Base-by-base conservation (phyloP, 257 asterid species). In the Echium plantagineum region DNA sequence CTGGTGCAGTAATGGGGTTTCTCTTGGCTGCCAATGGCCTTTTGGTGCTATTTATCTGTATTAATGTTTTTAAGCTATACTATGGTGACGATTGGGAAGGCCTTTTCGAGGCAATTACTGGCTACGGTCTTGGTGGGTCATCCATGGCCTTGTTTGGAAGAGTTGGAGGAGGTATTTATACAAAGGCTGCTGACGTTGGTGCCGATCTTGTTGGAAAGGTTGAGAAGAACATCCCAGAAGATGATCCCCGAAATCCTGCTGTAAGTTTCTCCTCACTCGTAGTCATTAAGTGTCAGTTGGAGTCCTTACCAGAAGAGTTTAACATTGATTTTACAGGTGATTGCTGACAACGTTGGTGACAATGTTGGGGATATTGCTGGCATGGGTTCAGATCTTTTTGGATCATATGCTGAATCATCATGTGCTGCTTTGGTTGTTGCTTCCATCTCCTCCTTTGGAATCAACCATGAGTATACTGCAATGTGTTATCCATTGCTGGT, bases 301-400 rank as follows among this genome's bases (percentile, higher is more conserved):
- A 21, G 57, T 3, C 46, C 7, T 28, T 28, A 28, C 5, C 32
- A 65, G 24, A 7, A 6, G 4, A 53, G 19, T 55, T 2, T 5
- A 49, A 60, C 63, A 42, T 17, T 42, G 17, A 70, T 61, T 69
- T 52, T 71, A 68, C 85, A 86, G 95, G 96, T 90, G 78, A 87
- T 90, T 69, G 97, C 97, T 58, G 96, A 90, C 69, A 87, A 90
- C 42, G 95, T 89, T 61, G 97, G 97, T 52, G 97, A 89, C 65
- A 89, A 89, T 68, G 97, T 90, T 21, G 97, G 97, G 62, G 97
- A 90, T 75, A 90, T 90, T 77, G 97, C 96, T 68, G 97, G 97
- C 61, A 78, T 78, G 83, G 83, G 83, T 13, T 78, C 83, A 63
- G 83, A 78, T 74, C 80, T 78, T 54, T 78, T 78, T 62, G 83